Base-by-base conservation (phyloP, 148 eudicot species). In the Amaranthus palmeri region DNA sequence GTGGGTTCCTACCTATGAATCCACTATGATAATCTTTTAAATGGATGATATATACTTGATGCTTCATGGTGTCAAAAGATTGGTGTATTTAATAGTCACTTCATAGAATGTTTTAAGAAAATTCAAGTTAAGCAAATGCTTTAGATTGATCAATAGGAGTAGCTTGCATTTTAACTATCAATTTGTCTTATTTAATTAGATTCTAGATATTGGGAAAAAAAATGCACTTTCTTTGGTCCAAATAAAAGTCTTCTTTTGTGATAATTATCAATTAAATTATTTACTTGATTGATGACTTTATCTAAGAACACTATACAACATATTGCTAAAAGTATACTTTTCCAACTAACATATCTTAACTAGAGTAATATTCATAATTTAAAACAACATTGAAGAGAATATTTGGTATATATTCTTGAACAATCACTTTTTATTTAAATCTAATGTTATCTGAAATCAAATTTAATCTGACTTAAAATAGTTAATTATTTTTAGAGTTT, bases 381-480 rank as follows among this genome's bases (percentile, higher is more conserved):
- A 25, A 25, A 25, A 25, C 36, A 25, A 25, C 2, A 25, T 25
- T 25, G 36, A 25, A 25, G 36, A 67, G 66, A 49, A 12, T 44
- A 69, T 71, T 47, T 56, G 81, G 81, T 79, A 79, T 70, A 13
- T 48, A 44, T 66, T 8, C 4, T 17, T 18, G 9, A 46, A 18
- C 9, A 5, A 18, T 47, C 3, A 48, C 4, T 18, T 48, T 15
- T 14, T 54, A 11, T 41, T 36, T 15, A 54, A 40, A 10, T 36
- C 42, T 17, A 7, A 25, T 25, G 36, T 25, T 25, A 25, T 25
- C 36, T 25, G 36, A 25, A 25, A 25, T 25, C 36, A 25, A 25
- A 25, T 25, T 25, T 25, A 25, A 0, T 25, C 36, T 2, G 36
- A 25, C 36, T 1, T 0, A 25, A 25, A 25, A 25, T 25, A 25